phyloP scores from a whole-genome alignment of 345 rosid species.

The Pseudoturritis turrita region DNA sequence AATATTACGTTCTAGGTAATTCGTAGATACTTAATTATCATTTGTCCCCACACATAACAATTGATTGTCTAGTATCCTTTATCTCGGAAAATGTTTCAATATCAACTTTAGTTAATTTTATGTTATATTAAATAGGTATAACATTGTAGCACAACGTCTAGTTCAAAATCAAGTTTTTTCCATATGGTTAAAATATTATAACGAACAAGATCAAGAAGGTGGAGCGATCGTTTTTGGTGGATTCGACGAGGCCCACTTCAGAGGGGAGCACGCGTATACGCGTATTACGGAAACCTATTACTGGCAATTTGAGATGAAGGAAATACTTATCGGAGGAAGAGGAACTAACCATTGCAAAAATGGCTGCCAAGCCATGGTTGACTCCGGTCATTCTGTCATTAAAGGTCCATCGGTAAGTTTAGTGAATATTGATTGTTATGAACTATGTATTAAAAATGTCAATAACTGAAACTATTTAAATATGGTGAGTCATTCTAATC shows the following conservation, averaged over 20 bases:
- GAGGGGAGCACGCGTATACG: constrained; percentile 66
- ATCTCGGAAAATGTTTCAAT: too few relatives aligned
- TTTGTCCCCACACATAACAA: too few relatives aligned
- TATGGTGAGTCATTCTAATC: too few relatives aligned
- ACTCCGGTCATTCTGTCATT: background rate
- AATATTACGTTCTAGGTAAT: too few relatives aligned
- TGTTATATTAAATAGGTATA: constrained; percentile 44
- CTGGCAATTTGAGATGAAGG: constrained; percentile 72
- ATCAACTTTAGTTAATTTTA: background rate
- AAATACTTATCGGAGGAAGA: constrained; percentile 51
- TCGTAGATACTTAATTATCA: too few relatives aligned
- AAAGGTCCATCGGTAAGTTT: constrained; percentile 60
- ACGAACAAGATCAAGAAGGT: constrained; percentile 56
- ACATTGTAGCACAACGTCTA: constrained; percentile 67
- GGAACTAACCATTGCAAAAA: constrained; percentile 52
- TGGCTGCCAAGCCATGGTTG: constrained; percentile 31
- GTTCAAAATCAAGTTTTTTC: constrained; percentile 60
- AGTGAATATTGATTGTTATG: too few relatives aligned
- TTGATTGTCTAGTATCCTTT: too few relatives aligned
- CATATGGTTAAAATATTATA: constrained; percentile 65
- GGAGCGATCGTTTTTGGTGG: constrained; percentile 80
- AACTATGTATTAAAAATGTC: too few relatives aligned
- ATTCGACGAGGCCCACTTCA: constrained; percentile 53
- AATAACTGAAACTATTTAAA: too few relatives aligned
- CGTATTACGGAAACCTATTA: constrained; percentile 44